Conservation (phyloP, 2,329 filamentous ascomycete species). For the Xylariaceae sp. region DNA sequence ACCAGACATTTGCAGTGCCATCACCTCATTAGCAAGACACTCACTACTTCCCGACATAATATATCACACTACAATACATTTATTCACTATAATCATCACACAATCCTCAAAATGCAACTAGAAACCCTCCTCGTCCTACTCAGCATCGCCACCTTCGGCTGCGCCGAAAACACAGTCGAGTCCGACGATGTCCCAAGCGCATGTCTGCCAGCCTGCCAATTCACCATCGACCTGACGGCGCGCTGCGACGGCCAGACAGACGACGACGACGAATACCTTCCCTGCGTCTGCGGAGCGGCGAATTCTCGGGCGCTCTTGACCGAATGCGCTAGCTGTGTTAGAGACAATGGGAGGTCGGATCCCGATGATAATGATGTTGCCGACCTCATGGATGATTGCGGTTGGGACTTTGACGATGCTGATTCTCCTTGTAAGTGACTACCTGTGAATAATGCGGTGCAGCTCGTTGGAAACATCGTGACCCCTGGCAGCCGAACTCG, state of each 20-base stretch:
- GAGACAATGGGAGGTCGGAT: slow-evolving; percentile 21
- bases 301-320: slow-evolving; percentile 22
- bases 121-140: slow-evolving; percentile 7
- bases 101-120: slow-evolving; percentile 18
- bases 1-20: too few species aligned
- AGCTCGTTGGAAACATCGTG: too few species aligned
- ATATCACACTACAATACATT: too few species aligned
- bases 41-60: not conserved
- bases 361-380: slow-evolving; percentile 33
- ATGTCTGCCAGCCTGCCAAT: slow-evolving; percentile 29
- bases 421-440: slow-evolving; percentile 22
- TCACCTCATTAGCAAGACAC: too few species aligned
- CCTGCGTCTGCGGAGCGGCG: slow-evolving; percentile 26
- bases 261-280: slow-evolving; percentile 25
- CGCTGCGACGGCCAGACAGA: slow-evolving; percentile 27
- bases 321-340: slow-evolving; percentile 32
- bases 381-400: slow-evolving; percentile 34
- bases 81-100: not conserved
- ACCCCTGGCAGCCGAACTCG: too few species aligned
- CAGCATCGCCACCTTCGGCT: slow-evolving; percentile 17
- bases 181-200: slow-evolving; percentile 24
- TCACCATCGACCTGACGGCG: slow-evolving; percentile 29
- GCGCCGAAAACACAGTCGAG: slow-evolving; percentile 31
- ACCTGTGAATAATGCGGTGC: too few species aligned
- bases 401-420: slow-evolving; percentile 29